Base-by-base conservation (phyloP, 148 eudicot species). In the Drosera capensis region DNA sequence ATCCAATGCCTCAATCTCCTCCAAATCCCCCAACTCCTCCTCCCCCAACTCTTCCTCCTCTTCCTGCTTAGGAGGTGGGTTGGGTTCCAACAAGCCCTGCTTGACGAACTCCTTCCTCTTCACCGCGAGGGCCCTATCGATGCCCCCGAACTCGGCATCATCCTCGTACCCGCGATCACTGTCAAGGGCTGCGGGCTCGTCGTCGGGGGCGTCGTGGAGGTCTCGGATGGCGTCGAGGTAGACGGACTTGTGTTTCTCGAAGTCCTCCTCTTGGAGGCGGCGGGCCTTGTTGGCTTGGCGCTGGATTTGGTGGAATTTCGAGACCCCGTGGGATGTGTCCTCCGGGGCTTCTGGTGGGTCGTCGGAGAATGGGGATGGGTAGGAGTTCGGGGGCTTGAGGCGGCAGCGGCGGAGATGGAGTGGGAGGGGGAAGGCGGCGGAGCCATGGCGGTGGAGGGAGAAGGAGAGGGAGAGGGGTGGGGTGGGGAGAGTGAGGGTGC, bases 301-400 rank as follows among this genome's bases (percentile, higher is more conserved):
- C 22, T 54, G 49, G 41, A 90, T 78, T 52, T 90, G 97, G 46
- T 70, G 66, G 80, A 73, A 84, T 46, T 72, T 81, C 46, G 80
- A 71, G 48, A 88, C 81, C 13, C 97, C 97, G 55, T 88, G 94
- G 42, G 79, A 66, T 11, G 95, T 62, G 58, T 90, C 97, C 39
- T 90, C 97, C 1, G 83, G 68, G 22, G 93, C 93, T 65, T 90
- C 97, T 0, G 97, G 95, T 0, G 97, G 97, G 67, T 90, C 97
- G 15, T 80, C 82, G 58, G 73, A 81, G 12, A 80, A 28, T 0
- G 95, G 88, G 51, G 58, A 51, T 0, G 93, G 95, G 68, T 78
- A 65, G 70, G 31, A 71, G 21, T 60, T 76, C 23, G 60, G 52
- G 51, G 57, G 51, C 34, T 25, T 43, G 22, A 50, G 46, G 25